These are phyloP conservation scores for Candida sanyaensis DNA, from an alignment of 1,139 yeast species.

Conservation along the genomic window DNA sequence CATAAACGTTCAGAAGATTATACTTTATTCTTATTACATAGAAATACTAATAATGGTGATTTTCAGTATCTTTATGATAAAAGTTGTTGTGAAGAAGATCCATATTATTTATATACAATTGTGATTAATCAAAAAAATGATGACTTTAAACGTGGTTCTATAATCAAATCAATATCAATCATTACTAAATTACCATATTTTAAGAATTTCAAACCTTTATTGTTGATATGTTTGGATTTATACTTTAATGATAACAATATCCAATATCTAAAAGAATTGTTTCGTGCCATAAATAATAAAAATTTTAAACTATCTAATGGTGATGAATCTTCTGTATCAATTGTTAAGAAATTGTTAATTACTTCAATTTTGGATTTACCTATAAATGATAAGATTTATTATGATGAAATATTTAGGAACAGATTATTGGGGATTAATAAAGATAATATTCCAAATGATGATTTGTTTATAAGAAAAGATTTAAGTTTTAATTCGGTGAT, in stretches of 20 bases:
- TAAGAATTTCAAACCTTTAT: constrained; percentile 60
- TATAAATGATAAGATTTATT: constrained; percentile 44
- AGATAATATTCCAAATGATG: constrained; percentile 24
- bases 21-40: constrained; percentile 56
- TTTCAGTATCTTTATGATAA: constrained; percentile 42
- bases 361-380: constrained; percentile 51
- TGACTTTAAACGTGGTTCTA: constrained; percentile 53
- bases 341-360: constrained; percentile 40
- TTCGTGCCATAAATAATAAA: constrained; percentile 35
- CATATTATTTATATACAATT: constrained; percentile 57
- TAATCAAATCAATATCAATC: constrained; percentile 56
- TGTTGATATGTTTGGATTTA: constrained; percentile 55
- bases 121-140: constrained; percentile 53
- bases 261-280: constrained; percentile 28
- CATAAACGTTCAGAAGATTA: constrained; percentile 63
- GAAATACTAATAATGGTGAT: constrained; percentile 37
- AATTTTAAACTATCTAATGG: constrained; percentile 27
- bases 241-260: constrained; percentile 33
- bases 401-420: constrained; percentile 41
- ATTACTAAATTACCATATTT: constrained; percentile 53
- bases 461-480: constrained; percentile 44
- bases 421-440: constrained; percentile 34
- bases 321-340: constrained; percentile 24
- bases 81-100: constrained; percentile 36
- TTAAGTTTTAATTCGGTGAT: constrained; percentile 45